Evolutionary conservation across 345 rosid species (phyloP), one percentile per base, ranked within the genome.

Genomic region (Eucalyptus camaldulensis): DNA sequence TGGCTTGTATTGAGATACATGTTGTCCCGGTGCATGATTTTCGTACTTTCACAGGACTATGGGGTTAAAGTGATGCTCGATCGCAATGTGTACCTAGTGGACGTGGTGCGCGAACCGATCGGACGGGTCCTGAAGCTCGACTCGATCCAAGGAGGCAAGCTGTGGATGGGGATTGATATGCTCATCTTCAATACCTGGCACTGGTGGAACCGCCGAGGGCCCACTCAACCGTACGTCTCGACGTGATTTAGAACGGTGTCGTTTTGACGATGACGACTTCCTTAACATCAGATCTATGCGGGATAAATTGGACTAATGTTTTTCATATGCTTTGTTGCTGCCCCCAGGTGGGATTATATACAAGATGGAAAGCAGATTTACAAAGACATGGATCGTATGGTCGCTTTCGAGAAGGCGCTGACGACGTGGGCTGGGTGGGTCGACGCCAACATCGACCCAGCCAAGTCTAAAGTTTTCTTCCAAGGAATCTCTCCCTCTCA

Each of bases 171-270:
- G 13, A 91, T 94, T 33, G 96, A 97, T 91, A 27, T 96, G 89
- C 93, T 97, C 87, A 92, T 96, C 90, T 97, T 97, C 94, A 97
- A 96, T 88, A 95, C 99, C 22, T 96, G 99, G 98, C 97, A 96
- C 87, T 97, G 98, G 99, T 96, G 99, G 99, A 93, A 91, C 87
- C 96, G 96, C 4, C 94, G 95, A 76, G 98, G 97, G 88, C 93
- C 94, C 14, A 17, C 93, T 83, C 95, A 97, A 91, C 95, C 96
- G 97, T 97, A 92, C 5, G 97, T 54, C 29, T 40, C 6, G 40
- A 21, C 60, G 19, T 19, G 45, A 45, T 86, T 43, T 2, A 21
- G 15, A 40, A 76, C 27, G 2, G 83, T 10, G 83, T 40, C 83
- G 3, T 69, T 69, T 17, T 5, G 21, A 37, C 45, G 6, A 8